Evolutionary conservation across 2,329 filamentous ascomycete genomes (phyloP).

Genomic region (Colletotrichum cordylinicola): DNA sequence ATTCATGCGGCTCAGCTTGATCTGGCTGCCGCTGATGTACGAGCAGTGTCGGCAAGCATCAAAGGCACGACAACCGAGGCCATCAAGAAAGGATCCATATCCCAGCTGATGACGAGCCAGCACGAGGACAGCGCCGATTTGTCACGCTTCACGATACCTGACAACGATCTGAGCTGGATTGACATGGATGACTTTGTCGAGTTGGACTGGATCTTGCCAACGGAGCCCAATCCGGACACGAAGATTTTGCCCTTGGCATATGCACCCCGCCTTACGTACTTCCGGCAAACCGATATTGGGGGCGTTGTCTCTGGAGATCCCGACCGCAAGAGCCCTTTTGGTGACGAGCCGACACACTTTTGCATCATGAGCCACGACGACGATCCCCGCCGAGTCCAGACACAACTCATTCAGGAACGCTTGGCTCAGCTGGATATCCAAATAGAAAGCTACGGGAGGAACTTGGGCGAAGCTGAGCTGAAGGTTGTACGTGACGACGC

Average conservation of each 20-base stretch:
- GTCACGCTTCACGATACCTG: slow-evolving; percentile 92
- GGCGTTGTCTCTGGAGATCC: slow-evolving; percentile 81
- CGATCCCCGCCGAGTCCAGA: slow-evolving; percentile 88
- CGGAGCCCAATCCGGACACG: slow-evolving; percentile 88
- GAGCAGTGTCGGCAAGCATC: slow-evolving; percentile 91
- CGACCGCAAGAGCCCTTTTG: slow-evolving; percentile 86
- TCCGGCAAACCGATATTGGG: slow-evolving; percentile 92
- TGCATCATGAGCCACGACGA: slow-evolving; percentile 94
- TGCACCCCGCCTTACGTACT: slow-evolving; percentile 95
- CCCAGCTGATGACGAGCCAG: slow-evolving; percentile 56
- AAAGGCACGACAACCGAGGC: slow-evolving; percentile 80
- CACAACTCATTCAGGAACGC: slow-evolving; percentile 81
- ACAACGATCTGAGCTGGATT: slow-evolving; percentile 95
- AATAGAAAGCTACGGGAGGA: slow-evolving; percentile 74
- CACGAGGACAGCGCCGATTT: slow-evolving; percentile 70
- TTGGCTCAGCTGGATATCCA: slow-evolving; percentile 81
- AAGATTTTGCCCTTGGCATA: slow-evolving; percentile 93
- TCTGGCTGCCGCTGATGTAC: slow-evolving; percentile 87
- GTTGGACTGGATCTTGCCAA: slow-evolving; percentile 92
- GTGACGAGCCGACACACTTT: slow-evolving; percentile 89
- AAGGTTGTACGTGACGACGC: slow-evolving; percentile 59
- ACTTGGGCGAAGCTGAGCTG: slow-evolving; percentile 78
- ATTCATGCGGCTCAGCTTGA: slow-evolving; percentile 95
- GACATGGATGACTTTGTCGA: slow-evolving; percentile 99
- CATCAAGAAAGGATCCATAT: slow-evolving; percentile 65